Percentiles rank a stretch among this genome's conserved stretches.
Conservation (phyloP, 2,329 filamentous ascomycete species). For the Ceratocystiopsis sp. region DNA sequence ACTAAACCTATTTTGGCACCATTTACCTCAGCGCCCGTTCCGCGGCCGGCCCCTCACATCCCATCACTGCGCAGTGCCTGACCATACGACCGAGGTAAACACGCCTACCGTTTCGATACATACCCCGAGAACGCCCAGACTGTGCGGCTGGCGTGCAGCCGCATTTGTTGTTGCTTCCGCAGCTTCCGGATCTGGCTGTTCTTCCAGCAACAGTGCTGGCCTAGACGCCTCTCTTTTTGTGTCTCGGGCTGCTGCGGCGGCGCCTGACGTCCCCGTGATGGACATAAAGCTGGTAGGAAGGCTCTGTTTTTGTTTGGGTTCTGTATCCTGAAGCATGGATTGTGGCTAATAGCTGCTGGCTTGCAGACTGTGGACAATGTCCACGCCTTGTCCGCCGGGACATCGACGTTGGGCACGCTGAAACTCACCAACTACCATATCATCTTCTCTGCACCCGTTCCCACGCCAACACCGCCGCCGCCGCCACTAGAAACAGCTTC, state of each 20-base stretch:
- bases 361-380: conserved; percentile 37
- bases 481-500: background rate
- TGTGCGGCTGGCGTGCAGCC: background rate
- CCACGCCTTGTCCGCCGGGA: conserved; percentile 41
- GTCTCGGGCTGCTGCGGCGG: conserved; percentile 1
- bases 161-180: background rate
- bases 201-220: background rate
- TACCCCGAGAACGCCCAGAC: too few relatives aligned
- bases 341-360: too few relatives aligned
- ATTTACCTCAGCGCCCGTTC: too few relatives aligned
- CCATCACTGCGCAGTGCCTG: too few relatives aligned
- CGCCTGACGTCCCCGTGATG: conserved; percentile 7
- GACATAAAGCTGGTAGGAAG: conserved; percentile 11
- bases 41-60: too few relatives aligned
- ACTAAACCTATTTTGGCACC: too few relatives aligned
- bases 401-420: conserved; percentile 37
- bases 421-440: conserved; percentile 47
- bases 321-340: background rate
- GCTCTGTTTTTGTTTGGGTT: background rate
- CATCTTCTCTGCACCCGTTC: conserved; percentile 29
- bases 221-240: background rate
- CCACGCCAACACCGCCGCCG: conserved; percentile 13
- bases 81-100: too few relatives aligned
- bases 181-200: conserved; percentile 1
- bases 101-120: too few relatives aligned